Base-by-base conservation (phyloP, 225 moss, liverwort and hornwort genomes). In the Rhytidiadelphus loreus region DNA sequence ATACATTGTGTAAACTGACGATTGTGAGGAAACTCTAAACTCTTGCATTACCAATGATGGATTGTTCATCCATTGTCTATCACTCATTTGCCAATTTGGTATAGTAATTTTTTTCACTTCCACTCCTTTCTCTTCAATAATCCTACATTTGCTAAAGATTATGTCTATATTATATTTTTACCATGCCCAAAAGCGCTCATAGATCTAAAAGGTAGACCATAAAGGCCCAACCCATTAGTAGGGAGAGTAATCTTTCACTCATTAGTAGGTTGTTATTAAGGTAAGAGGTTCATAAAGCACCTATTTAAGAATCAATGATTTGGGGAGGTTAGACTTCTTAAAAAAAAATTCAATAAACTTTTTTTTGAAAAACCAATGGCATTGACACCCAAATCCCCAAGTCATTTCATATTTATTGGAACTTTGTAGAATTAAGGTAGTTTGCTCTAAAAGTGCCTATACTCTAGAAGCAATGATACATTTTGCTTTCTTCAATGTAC, bases 181-280 rank as follows among this genome's bases (percentile, higher is more conserved):
- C 7, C 26, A 0, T 26, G 0, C 8, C 25, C 3, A 16, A 26
- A 41, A 43, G 2, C 43, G 8, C 41, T 41, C 0, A 41, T 0
- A 0, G 0, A 26, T 9, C 41, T 16, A 15, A 26, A 15, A 8
- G 2, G 1, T 69, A 5, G 2, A 24, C 4, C 0, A 4, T 3
- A 23, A 69, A 7, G 23, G 7, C 1, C 7, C 13, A 23, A 1
- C 1, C 23, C 11, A 39, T 11, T 15, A 8, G 7, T 29, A 62
- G 62, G 15, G 15, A 61, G 30, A 62, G 7, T 30, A 62, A 61
- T 5, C 13, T 61, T 62, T 62, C 7, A 69, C 0, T 24, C 13
- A 69, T 24, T n/a, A 23, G 19, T 68, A n/a, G 7, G n/a, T 68
- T 68, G n/a, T n/a, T 68, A 68, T 23, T 39, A 7, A 12, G 1